Evolutionary conservation across 306 rosid genomes (phyloP), one percentile per base, ranked within the genome.

Genomic region (Trifolium pratense): DNA sequence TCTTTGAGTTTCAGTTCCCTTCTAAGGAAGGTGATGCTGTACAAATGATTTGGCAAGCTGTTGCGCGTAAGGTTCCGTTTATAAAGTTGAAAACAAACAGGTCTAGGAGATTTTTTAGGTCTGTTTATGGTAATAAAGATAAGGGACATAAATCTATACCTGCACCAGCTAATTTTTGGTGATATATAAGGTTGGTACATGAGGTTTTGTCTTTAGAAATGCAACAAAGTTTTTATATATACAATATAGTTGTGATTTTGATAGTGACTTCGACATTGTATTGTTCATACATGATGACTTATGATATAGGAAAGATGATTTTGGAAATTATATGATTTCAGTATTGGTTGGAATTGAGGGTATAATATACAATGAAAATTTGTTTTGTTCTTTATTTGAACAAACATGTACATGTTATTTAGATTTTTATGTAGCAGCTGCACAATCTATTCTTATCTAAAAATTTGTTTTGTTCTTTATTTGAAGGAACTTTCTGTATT

Each of bases 21-120:
- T 91, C 97, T 1, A 78, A 71, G 76, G 88, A 89, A 62, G 79
- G 73, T 18, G 97, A 89, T 25, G 97, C 97, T 31, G 90, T 89
- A 6, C 91, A 91, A 49, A 91, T 91, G 97, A 87, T 91, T 64
- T 91, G 97, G 97, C 91, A 85, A 32, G 97, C 97, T 9, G 81
- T 91, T 51, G 80, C 87, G 0, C 89, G 97, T 14, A 87, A 81
- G 62, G 90, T 83, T 71, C 96, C 96, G 3, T 78, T 78, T 20
- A 72, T 91, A 45, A 83, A 77, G 46, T 34, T 84, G 82, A 87
- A 87, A 78, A 31, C 70, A 23, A 84, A 91, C 75, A 84, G 83
- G 79, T 86, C 88, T 37, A 83, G 84, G 60, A 82, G 97, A 63
- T 89, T 76, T 66, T 62, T 83, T 4, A 71, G 71, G 59, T 65